A percentile compares a stretch with the other conserved stretches of the same genome.
Conservation (phyloP, 1,284 basidiomycete genomes). For the Ganoderma lucidum region DNA sequence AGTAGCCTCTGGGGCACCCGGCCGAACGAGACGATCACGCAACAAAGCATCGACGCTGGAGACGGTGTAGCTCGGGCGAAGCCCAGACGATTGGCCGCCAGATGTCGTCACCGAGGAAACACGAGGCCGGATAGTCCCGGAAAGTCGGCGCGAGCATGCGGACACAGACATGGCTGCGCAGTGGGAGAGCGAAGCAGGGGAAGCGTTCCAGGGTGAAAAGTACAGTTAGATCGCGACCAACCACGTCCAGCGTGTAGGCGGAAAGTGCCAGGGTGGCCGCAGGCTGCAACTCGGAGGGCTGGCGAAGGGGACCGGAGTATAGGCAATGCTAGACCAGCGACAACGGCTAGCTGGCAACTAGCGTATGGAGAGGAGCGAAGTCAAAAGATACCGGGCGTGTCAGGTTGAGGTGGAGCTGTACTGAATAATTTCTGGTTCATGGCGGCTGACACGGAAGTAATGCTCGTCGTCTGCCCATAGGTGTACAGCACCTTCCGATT, state of each 20-base stretch:
- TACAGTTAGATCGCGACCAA: not conserved
- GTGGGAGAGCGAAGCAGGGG: not conserved
- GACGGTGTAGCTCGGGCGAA: constrained; percentile 22
- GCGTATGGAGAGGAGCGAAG: constrained; percentile 7
- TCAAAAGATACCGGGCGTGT: constrained; percentile 7
- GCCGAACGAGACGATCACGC: constrained; percentile 8
- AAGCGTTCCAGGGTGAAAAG: constrained; percentile 1
- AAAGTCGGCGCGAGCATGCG: constrained; percentile 27
- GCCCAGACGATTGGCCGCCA: constrained; percentile 15
- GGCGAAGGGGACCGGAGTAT: not conserved
- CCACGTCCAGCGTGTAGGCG: constrained; percentile 5
- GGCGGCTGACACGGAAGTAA: constrained; percentile 19
- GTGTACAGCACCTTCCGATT: not conserved
- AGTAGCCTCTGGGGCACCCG: not conserved
- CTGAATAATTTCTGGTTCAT: not conserved
- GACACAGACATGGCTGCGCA: constrained; percentile 16
- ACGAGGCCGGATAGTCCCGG: constrained; percentile 22
- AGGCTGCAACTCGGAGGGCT: not conserved
- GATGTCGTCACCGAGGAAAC: constrained; percentile 20
- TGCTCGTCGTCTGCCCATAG: constrained; percentile 4
- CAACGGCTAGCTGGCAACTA: not conserved
- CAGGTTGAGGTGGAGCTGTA: constrained; percentile 13
- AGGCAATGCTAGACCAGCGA: not conserved
- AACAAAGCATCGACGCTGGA: constrained; percentile 14
- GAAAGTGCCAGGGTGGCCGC: not conserved